Percentiles rank a stretch among this genome's conserved stretches.
phyloP scores from a whole-genome alignment of 2,329 filamentous ascomycete species.

The Cladosporium sp. region DNA sequence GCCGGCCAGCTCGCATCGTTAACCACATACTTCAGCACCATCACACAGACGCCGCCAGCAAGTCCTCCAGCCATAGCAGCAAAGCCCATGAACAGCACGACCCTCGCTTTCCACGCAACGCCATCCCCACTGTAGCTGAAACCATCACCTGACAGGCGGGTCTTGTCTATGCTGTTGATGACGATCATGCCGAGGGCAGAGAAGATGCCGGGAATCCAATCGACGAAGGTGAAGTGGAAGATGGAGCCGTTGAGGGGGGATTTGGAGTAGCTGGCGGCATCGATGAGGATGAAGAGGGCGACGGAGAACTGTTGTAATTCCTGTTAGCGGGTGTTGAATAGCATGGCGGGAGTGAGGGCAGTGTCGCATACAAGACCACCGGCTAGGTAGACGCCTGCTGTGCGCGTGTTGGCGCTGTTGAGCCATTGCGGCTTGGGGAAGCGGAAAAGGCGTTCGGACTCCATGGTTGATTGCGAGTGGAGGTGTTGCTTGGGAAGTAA shows the following conservation, averaged over 20 bases:
- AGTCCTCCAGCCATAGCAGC: conserved; percentile 68
- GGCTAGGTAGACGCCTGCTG: conserved; percentile 65
- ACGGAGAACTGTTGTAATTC: conserved; percentile 59
- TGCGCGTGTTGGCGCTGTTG: conserved; percentile 64
- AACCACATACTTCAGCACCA: conserved; percentile 68
- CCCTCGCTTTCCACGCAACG: conserved; percentile 69
- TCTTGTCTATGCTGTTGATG: conserved; percentile 72
- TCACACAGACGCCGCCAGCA: conserved; percentile 65
- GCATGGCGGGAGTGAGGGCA: neutral
- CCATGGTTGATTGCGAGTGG: conserved; percentile 37
- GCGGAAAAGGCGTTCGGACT: conserved; percentile 61
- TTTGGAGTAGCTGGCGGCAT: conserved; percentile 64
- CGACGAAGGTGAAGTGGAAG: conserved; percentile 66
- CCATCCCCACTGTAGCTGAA: conserved; percentile 66
- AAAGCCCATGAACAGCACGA: conserved; percentile 69
- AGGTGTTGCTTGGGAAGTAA: neutral
- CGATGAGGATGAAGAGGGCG: conserved; percentile 69
- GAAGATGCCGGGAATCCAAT: conserved; percentile 73
- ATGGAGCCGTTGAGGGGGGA: conserved; percentile 61
- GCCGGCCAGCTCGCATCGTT: conserved; percentile 60
- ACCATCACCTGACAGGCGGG: conserved; percentile 62
- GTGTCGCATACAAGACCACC: conserved; percentile 59
- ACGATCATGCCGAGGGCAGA: conserved; percentile 69
- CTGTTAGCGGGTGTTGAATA: neutral
- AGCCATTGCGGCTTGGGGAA: conserved; percentile 68